Base-by-base conservation (phyloP, 805 yeast species). In the Wickerhamiella allomyrinae region DNA sequence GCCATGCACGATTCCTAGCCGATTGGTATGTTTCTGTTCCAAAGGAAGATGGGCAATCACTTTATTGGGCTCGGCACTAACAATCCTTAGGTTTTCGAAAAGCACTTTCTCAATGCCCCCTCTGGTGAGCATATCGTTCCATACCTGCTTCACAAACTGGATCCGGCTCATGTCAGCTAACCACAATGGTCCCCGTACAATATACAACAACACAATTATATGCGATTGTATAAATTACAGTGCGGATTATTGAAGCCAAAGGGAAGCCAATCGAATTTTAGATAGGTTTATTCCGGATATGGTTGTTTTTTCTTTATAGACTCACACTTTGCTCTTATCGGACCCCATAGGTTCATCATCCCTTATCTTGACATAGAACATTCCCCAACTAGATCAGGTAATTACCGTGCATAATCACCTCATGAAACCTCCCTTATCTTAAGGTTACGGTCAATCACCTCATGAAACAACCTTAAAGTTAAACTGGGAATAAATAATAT, bases 1-100 rank as follows among this genome's bases (percentile, higher is more conserved):
- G 15, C 70, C 70, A 39, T 65, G 70, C 27, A 66, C 54, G 14
- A 58, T 60, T 25, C 58, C 54, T 11, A 65, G 56, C 9, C 70
- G 59, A 48, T 65, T 65, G 7, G 62, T 55, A 47, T 65, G 69
- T 38, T 48, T 45, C 35, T 54, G 47, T 42, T 60, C 65, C 15
- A 65, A 48, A 3, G 50, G 46, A 33, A 65, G 43, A 20, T 54
- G 53, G 38, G 62, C 49, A 7, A 47, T 43, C 6, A 65, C 70
- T 31, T 42, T 41, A 13, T 65, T 63, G 3, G 60, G 59, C 22
- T 23, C 41, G 9, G 68, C 66, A 11, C 46, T 43, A 5, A 45
- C 33, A 23, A 64, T 44, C 9, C 29, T 40, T 40, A 62, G 49
- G 22, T 38, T n/a, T 9, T 47, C 43, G 11, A 53, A 8, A 20